Evolutionary conservation across 768 basidiomycete species (phyloP).

Genomic region (Leccinellum albellum): DNA sequence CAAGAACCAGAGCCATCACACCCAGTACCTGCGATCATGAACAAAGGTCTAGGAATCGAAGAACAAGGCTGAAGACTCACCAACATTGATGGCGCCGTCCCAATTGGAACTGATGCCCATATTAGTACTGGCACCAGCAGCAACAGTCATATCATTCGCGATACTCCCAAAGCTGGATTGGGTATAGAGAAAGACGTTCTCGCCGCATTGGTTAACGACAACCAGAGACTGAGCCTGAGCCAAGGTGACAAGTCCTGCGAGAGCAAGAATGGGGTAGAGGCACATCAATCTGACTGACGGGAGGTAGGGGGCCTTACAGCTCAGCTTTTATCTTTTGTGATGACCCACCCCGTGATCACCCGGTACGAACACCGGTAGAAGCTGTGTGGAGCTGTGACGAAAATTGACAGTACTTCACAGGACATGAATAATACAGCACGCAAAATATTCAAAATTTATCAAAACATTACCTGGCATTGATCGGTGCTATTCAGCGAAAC

Average conservation of each 20-base stretch:
- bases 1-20: constrained; percentile 22
- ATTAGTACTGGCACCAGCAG: constrained; percentile 19
- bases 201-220: constrained; percentile 25
- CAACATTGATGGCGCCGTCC: constrained; percentile 31
- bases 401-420: not conserved
- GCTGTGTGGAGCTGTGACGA: not conserved
- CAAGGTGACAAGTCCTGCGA: not conserved
- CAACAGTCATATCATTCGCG: constrained; percentile 25
- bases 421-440: not conserved
- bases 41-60: not conserved
- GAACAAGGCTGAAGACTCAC: constrained; percentile 7
- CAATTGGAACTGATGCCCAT: constrained; percentile 31
- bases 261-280: not conserved
- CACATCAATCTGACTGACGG: not conserved
- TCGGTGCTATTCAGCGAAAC: not conserved
- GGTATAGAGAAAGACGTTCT: constrained; percentile 29
- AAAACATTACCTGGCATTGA: not conserved
- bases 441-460: not conserved
- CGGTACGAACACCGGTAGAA: not conserved
- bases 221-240: constrained; percentile 27
- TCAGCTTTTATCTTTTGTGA: constrained; percentile 7
- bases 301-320: not conserved
- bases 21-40: constrained; percentile 26
- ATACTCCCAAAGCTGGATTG: constrained; percentile 29
- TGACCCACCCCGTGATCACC: not conserved